phyloP scores from a whole-genome alignment of 2,329 filamentous ascomycete species.

The Calonectria pteridis region DNA sequence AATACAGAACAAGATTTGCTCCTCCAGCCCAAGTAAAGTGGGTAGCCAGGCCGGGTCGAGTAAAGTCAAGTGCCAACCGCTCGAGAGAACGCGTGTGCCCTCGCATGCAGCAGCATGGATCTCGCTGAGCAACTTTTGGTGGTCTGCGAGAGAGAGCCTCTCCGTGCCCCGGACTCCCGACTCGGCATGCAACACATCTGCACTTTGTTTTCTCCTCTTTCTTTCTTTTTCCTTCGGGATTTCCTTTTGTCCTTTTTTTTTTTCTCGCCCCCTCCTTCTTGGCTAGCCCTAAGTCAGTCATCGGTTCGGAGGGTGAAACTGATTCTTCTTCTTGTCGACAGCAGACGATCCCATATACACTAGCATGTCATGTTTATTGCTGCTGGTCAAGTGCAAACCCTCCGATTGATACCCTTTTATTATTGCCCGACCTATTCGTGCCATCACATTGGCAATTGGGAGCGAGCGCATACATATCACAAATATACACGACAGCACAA shows the following conservation, averaged over 20 bases:
- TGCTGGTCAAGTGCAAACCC: background rate
- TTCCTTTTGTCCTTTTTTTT: background rate
- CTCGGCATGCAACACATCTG: constrained; percentile 19
- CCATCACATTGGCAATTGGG: constrained; percentile 1
- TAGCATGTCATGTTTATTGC: background rate
- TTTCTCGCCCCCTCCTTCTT: background rate
- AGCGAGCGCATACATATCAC: background rate
- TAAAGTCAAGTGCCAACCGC: background rate
- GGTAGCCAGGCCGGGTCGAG: background rate
- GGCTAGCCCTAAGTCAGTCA: constrained; percentile 1
- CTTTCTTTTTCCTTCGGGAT: background rate
- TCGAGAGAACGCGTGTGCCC: constrained; percentile 14
- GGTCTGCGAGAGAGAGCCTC: constrained; percentile 1
- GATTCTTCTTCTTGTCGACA: background rate
- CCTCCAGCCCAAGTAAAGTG: background rate
- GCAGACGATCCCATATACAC: background rate
- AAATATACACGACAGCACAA: background rate
- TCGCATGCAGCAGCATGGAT: constrained; percentile 17
- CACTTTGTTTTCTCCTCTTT: constrained; percentile 1
- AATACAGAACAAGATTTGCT: constrained; percentile 6
- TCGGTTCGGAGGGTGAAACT: background rate
- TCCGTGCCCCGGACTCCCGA: background rate
- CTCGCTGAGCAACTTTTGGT: background rate
- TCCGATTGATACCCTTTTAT: background rate
- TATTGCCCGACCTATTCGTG: background rate